Percentiles rank a stretch among this genome's conserved stretches.
Conservation (phyloP, 768 basidiomycete species). For the Sutorius australiensis region DNA sequence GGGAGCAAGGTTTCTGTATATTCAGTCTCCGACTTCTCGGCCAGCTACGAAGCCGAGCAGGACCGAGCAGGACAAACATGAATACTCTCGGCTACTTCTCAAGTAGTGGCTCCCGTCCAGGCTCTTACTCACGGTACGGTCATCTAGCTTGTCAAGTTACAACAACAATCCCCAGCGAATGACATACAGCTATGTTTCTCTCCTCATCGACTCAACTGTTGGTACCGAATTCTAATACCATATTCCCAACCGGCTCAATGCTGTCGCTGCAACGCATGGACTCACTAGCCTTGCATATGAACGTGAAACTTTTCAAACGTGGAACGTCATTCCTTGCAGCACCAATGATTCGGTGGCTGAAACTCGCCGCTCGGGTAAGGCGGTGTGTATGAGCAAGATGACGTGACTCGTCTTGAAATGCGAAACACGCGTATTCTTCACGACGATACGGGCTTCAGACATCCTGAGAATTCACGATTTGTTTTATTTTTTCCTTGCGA, state of each 20-base stretch:
- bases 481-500: neutral
- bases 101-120: too few relatives aligned
- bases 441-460: neutral
- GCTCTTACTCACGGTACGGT: neutral
- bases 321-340: neutral
- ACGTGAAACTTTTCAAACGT: neutral
- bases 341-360: neutral
- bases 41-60: too few relatives aligned
- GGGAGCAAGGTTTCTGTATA: too few relatives aligned
- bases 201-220: neutral
- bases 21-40: too few relatives aligned
- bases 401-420: slow-evolving; percentile 1
- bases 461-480: neutral
- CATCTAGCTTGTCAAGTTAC: neutral
- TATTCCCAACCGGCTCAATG: neutral
- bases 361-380: slow-evolving; percentile 1
- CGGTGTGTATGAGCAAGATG: neutral
- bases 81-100: too few relatives aligned
- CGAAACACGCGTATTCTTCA: slow-evolving; percentile 8
- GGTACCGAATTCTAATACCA: neutral
- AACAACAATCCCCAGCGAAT: neutral
- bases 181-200: neutral
- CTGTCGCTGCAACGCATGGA: neutral
- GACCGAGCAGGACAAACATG: too few relatives aligned
- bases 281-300: neutral